A percentile compares a stretch with the other conserved stretches of the same genome.
Conservation (phyloP, 2,329 filamentous ascomycete species). For the Hortaea werneckii region DNA sequence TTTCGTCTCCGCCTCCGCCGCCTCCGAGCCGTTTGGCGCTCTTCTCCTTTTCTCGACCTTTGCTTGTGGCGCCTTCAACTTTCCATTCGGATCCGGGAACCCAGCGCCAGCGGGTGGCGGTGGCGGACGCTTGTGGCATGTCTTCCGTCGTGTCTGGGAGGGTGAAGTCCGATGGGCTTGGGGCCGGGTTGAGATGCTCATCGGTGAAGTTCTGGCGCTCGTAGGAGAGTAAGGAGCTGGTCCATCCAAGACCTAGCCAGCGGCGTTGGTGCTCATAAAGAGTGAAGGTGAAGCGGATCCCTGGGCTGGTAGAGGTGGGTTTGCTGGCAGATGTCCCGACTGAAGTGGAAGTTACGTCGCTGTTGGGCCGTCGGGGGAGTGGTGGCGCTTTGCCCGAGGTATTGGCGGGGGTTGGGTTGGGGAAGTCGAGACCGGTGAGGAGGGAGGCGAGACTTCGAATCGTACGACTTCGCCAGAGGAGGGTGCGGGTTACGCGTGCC, state of each 20-base stretch:
- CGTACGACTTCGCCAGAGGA: constrained; percentile 79
- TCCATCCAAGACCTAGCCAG: constrained; percentile 95
- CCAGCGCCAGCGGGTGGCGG: constrained; percentile 62
- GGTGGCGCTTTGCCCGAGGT: constrained; percentile 12
- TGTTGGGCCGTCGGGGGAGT: constrained; percentile 8
- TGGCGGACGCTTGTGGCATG: constrained; percentile 10
- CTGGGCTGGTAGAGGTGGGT: constrained; percentile 41
- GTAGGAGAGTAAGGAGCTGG: constrained; percentile 78
- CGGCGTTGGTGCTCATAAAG: constrained; percentile 93
- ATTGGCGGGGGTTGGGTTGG: constrained; percentile 28
- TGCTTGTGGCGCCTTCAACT: constrained; percentile 60
- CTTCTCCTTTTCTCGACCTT: constrained; percentile 24
- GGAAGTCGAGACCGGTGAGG: constrained; percentile 72
- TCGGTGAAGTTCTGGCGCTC: constrained; percentile 91
- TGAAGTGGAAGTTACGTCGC: too few species aligned
- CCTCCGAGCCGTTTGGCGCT: constrained; percentile 16
- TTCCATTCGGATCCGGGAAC: constrained; percentile 76
- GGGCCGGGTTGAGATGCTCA: constrained; percentile 77
- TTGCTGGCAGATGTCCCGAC: constrained; percentile 36
- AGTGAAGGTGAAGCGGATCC: constrained; percentile 92
- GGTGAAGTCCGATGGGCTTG: constrained; percentile 62
- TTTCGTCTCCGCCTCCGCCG: constrained; percentile 39
- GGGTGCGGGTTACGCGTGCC: constrained; percentile 70
- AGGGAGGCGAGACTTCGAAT: constrained; percentile 60
- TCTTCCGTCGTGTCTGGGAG: constrained; percentile 57